Percentiles rank a stretch among this genome's conserved stretches.
phyloP scores from a whole-genome alignment of 2,329 filamentous ascomycete species.

The Periconia sp. region DNA sequence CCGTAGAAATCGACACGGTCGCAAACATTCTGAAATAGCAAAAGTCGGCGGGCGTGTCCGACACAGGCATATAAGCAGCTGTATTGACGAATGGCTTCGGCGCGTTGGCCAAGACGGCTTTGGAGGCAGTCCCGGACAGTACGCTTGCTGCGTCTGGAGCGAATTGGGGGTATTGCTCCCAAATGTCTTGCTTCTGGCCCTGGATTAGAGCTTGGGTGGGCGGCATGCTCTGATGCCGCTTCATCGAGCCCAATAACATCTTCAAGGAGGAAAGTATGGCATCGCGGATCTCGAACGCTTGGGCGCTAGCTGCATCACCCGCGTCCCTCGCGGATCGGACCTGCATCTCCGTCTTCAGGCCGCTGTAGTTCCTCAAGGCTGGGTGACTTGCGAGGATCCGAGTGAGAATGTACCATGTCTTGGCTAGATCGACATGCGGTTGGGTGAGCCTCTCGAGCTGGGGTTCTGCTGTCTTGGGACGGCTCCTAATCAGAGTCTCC shows the following conservation, averaged over 20 bases:
- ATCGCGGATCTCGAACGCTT: conserved; percentile 58
- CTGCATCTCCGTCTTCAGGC: conserved; percentile 28
- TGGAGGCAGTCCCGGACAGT: conserved; percentile 64
- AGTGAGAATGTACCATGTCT: conserved; percentile 78
- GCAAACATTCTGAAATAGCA: conserved; percentile 80
- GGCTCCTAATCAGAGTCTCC: conserved; percentile 72
- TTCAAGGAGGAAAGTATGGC: conserved; percentile 69
- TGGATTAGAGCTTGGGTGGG: conserved; percentile 70
- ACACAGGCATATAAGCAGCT: conserved; percentile 74
- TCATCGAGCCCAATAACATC: conserved; percentile 82
- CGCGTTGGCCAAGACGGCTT: conserved; percentile 54
- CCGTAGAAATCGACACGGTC: conserved; percentile 75
- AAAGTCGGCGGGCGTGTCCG: conserved; percentile 76
- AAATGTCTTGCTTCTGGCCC: conserved; percentile 80
- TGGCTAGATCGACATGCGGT: conserved; percentile 84
- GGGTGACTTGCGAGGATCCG: conserved; percentile 50
- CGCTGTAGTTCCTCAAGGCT: conserved; percentile 28
- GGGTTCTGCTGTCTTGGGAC: conserved; percentile 59
- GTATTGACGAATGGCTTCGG: conserved; percentile 53
- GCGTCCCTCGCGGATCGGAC: conserved; percentile 34
- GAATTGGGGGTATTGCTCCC: conserved; percentile 77
- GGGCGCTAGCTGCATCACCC: conserved; percentile 53
- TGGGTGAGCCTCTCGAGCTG: conserved; percentile 66
- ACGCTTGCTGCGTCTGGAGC: conserved; percentile 74
- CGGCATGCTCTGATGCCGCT: conserved; percentile 79